Base-by-base conservation (phyloP, 2,329 filamentous ascomycete species). In the Neofusicoccum sp. region DNA sequence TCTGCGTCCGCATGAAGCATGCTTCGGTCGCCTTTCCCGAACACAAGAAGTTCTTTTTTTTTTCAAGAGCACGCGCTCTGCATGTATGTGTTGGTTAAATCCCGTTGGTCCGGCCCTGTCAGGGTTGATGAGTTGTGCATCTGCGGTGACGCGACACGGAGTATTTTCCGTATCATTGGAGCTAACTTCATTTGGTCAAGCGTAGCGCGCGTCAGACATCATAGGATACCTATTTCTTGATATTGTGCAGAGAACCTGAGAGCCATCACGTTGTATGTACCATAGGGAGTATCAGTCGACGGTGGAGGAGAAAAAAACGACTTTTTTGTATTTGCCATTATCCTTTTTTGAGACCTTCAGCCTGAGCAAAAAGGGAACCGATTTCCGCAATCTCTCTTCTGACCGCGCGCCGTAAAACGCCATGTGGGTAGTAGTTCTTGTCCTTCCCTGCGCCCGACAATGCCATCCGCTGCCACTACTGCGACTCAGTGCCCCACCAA, bases 341-440 rank as follows among this genome's bases (percentile, higher is more conserved):
- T n/a, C n/a, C n/a, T n/a, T n/a, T n/a, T n/a, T n/a, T n/a, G n/a
- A n/a, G n/a, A 56, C 38, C 38, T 56, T 38, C 24, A 28, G 24
- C 36, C 9, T 16, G 28, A 44, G 51, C 49, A 16, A 38, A 51
- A 43, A 41, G 20, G 36, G 26, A 16, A 56, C 36, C 36, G 38
- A 12, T 11, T 43, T 16, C 26, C 28, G 12, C 28, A 43, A 56
- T 56, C 28, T 56, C 33, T 53, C 36, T 33, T 16, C 38, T 43
- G 38, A 34, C 51, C 51, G 28, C 28, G 51, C 51, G 51, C 51
- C 51, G 51, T 56, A 43, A n/a, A 56, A 56, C 51, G 51, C 51
- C 51, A 30, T 43, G 33, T 56, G 38, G 36, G 26, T 40, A 40
- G 51, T 56, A 56, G 38, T 56, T 43, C 51, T 56, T 43, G 51